Percentiles rank a stretch among this genome's conserved stretches.
Evolutionary conservation across 805 yeast species (phyloP).

Genomic region (Clavispora fructus): DNA sequence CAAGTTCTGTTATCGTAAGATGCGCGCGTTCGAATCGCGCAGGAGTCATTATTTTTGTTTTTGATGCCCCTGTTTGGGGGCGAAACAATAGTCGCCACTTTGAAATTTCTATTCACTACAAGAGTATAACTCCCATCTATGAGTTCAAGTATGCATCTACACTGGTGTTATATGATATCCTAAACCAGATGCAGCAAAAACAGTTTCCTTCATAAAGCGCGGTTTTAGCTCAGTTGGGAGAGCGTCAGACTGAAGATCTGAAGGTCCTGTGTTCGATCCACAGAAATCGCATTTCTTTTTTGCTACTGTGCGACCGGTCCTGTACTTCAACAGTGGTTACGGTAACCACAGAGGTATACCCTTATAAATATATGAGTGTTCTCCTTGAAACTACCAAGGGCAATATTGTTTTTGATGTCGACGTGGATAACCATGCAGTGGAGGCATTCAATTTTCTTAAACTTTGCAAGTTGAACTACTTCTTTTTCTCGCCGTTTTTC

Average conservation of each 20-base stretch:
- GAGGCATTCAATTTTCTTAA: conserved; percentile 47
- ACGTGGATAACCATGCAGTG: conserved; percentile 26
- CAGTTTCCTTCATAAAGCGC: conserved; percentile 4
- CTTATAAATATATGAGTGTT: conserved; percentile 31
- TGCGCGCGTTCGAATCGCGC: no score
- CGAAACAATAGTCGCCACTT: no score
- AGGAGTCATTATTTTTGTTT: no score
- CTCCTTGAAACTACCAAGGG: conserved; percentile 35
- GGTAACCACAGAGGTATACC: background rate
- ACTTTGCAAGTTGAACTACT: conserved; percentile 48
- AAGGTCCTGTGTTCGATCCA: conserved; percentile 11
- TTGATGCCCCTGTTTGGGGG: no score
- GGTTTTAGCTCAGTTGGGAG: conserved; percentile 24
- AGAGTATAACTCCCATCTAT: no score
- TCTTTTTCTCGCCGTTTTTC: conserved; percentile 47
- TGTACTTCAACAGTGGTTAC: background rate
- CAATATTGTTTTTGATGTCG: conserved; percentile 47
- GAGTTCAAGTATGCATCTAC: no score
- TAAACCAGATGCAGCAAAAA: background rate
- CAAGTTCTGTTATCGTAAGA: no score
- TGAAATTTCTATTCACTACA: no score
- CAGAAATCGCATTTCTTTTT: conserved; percentile 9
- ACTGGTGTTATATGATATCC: no score
- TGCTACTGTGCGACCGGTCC: background rate
- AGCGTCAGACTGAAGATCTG: conserved; percentile 20